Base-by-base conservation (phyloP, 345 rosid genomes). In the Eutrema yunnanense region DNA sequence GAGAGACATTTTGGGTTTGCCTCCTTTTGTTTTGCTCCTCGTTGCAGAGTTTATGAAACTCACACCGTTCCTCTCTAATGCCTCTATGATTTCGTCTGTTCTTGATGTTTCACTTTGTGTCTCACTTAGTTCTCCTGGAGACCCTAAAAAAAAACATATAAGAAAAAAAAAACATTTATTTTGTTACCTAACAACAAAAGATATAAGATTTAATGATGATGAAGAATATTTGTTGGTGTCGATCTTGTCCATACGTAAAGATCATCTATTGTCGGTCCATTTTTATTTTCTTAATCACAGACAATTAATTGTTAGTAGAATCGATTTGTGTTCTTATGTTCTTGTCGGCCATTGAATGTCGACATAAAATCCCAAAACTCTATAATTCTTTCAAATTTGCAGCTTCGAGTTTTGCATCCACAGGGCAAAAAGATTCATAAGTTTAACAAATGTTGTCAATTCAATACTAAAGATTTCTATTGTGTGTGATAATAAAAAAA, bases 51-150 rank as follows among this genome's bases (percentile, higher is more conserved):
- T 89, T 3, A 91, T 80, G 55, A 95, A 87, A 77, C 50, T 87
- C 54, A 95, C 82, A 1, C 99, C 96, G 19, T 92, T 84, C 76
- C 79, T 91, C 72, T 90, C 99, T 3, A 88, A 68, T 5, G 87
- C 89, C 8, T 92, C 86, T 2, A 89, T 83, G 43, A 90, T 85
- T 16, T 92, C 93, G 0, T 87, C 97, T 0, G 85, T 88, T 68
- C 82, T 75, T 19, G 88, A 75, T 6, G 71, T 44, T 33, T 80
- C 87, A 55, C 81, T 50, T 11, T 73, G 74, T 44, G 29, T 66
- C 19, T 81, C 92, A 41, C 70, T 79, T 43, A 77, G 29, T 8
- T 81, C 88, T 8, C 67, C 70, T 14, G 68, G 69, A 47, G 73
- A 71, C 5, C 84, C 98, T 89, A 81, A 69, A 71, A 53, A 8